A percentile compares a stretch with the other conserved stretches of the same genome.
These are phyloP conservation scores for Acidomyces sp. DNA, from an alignment of 495 filamentous ascomycete genomes.

Conservation along the genomic window DNA sequence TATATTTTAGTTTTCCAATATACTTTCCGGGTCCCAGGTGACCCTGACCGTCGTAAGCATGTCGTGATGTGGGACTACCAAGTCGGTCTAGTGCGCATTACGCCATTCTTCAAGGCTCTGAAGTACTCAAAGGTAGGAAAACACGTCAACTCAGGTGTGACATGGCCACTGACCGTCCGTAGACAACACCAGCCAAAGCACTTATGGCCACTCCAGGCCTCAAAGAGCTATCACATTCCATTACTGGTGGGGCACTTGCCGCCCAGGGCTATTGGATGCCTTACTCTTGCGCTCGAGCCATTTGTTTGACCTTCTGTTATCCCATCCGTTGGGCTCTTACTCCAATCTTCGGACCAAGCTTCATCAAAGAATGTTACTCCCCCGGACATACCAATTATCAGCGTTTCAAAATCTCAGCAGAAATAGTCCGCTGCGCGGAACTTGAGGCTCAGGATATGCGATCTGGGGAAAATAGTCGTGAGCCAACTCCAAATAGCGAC, in stretches of 20 bases:
- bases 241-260: conserved; percentile 78
- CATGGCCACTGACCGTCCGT: not conserved
- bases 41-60: conserved; percentile 46
- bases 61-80: conserved; percentile 95
- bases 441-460: conserved; percentile 12
- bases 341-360: conserved; percentile 73
- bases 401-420: conserved; percentile 53
- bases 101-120: conserved; percentile 84
- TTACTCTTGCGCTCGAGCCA: conserved; percentile 64
- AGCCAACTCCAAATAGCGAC: not conserved
- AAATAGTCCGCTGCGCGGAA: conserved; percentile 36
- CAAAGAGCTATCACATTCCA: conserved; percentile 75
- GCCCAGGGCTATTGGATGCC: conserved; percentile 99
- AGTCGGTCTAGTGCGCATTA: conserved; percentile 86
- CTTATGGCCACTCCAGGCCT: conserved; percentile 68
- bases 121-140: conserved; percentile 65
- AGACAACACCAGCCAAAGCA: conserved; percentile 79
- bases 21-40: conserved; percentile 59
- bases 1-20: conserved; percentile 68
- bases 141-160: not conserved
- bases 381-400: conserved; percentile 43
- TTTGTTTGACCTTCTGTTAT: conserved; percentile 80
- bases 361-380: conserved; percentile 57
- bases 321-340: conserved; percentile 71
- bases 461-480: conserved; percentile 1